A percentile compares a stretch with the other conserved stretches of the same genome.
Evolutionary conservation across 176 grass and related monocot genomes (phyloP).

Genomic region (Rhynchospora breviuscula): DNA sequence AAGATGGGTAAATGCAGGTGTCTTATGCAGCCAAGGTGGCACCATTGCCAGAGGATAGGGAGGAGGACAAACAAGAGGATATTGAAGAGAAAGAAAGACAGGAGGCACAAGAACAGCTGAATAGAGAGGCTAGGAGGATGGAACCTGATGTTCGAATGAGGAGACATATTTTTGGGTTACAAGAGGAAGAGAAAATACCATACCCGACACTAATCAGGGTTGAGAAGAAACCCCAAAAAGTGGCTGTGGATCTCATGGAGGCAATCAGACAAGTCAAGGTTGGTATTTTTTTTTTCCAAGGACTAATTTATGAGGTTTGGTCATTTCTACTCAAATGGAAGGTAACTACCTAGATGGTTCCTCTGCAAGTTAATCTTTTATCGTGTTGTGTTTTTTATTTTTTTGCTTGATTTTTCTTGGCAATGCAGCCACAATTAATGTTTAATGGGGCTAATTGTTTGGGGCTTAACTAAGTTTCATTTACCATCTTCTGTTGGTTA

Average conservation of each 20-base stretch:
- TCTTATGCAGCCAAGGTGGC: slow-evolving; percentile 66
- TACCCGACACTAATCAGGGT: slow-evolving; percentile 59
- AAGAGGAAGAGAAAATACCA: slow-evolving; percentile 54
- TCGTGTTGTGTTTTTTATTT: background rate
- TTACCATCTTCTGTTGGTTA: background rate
- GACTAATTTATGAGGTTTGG: background rate
- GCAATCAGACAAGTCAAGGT: slow-evolving; percentile 87
- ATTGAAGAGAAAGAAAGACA: slow-evolving; percentile 17
- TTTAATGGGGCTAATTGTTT: background rate
- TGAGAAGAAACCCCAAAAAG: slow-evolving; percentile 66
- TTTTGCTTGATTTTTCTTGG: background rate
- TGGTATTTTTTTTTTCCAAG: background rate
- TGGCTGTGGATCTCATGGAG: slow-evolving; percentile 64
- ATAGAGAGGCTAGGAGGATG: slow-evolving; percentile 48
- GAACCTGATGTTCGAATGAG: slow-evolving; percentile 25
- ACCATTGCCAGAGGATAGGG: slow-evolving; percentile 59
- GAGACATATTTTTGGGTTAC: slow-evolving; percentile 46
- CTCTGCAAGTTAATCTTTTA: background rate
- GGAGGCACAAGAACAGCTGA: slow-evolving; percentile 27
- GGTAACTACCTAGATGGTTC: background rate
- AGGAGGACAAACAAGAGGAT: background rate
- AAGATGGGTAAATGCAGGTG: slow-evolving; percentile 24
- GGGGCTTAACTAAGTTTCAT: background rate
- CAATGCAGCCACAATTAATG: background rate
- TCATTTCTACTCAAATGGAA: background rate